Base-by-base conservation (phyloP, 2,329 filamentous ascomycete genomes). In the Chaetomiaceae sp. region DNA sequence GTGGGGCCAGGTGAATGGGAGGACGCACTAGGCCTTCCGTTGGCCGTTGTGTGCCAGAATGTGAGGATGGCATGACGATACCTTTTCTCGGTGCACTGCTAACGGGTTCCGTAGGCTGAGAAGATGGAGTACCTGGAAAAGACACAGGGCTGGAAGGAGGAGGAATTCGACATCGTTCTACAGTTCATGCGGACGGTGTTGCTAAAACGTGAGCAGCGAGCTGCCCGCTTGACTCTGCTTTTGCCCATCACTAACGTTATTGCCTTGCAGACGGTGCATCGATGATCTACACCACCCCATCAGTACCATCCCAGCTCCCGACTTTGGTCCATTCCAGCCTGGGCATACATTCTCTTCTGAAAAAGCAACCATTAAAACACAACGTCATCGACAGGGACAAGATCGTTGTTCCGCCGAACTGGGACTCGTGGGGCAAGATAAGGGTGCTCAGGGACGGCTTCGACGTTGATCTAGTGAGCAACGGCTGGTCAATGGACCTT, bases 391-490 rank as follows among this genome's bases (percentile, higher is more conserved):
- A 93, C 68, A 79, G 91, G 49, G 90, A 95, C 65, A 94, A 94
- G 73, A 90, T 98, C 45, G 75, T 96, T 5, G 86, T 98, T 1
- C 91, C 91, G 2, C 86, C 90, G 14, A 96, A 96, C 64, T 98
- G 93, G 93, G 93, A 98, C 66, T 96, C 90, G 0, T 96, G 89
- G 87, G 90, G 89, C 49, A 98, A 97, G 68, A 96, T 98, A 50
- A 79, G 91, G 34, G 88, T 97, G 36, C 73, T 97, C 22, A 81
- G 88, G 44, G 93, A 95, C 61, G 87, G 84, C 0, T 97, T 97
- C 58, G 88, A 97, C 56, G 87, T 94, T 18, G 93, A 98, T 69
- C 78, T 79, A 12, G 76, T 95, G 35, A 93, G 88, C 58, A 78
- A 82, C 48, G 86, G 83, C 40, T 98, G 93, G 93, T 84, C 84